phyloP scores from a whole-genome alignment of 2,329 filamentous ascomycete genomes.

The Penicillium nordicum region DNA sequence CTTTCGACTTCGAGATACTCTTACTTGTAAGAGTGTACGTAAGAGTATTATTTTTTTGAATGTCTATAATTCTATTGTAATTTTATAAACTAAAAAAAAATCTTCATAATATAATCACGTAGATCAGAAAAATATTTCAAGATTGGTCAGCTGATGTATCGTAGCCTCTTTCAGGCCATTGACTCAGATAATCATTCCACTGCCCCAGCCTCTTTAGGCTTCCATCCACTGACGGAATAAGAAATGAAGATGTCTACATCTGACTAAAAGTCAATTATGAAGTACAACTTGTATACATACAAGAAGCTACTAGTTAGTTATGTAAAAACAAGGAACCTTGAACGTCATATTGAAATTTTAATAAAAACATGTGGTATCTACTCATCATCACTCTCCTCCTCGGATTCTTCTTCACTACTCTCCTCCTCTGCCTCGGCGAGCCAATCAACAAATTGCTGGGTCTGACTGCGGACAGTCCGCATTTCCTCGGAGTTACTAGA shows the following conservation, averaged over 20 bases:
- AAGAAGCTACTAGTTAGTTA: too few relatives aligned
- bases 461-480: conserved; percentile 67
- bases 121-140: background rate
- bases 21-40: too few relatives aligned
- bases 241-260: background rate
- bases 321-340: background rate
- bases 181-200: background rate
- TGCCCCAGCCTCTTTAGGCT: background rate
- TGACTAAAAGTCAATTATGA: background rate
- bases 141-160: background rate
- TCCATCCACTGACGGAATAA: background rate
- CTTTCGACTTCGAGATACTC: background rate
- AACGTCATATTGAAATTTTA: conserved; percentile 1
- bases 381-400: conserved; percentile 48
- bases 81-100: background rate
- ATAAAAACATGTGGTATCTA: conserved; percentile 10
- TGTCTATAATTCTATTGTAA: background rate
- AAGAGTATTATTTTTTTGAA: too few relatives aligned
- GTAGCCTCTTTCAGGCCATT: background rate
- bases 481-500: conserved; percentile 66
- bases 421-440: conserved; percentile 70
- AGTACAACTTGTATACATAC: background rate
- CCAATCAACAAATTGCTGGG: conserved; percentile 77
- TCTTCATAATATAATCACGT: too few relatives aligned
- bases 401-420: conserved; percentile 61